Conservation (phyloP, 345 rosid genomes). For the Nasturtium officinale region DNA sequence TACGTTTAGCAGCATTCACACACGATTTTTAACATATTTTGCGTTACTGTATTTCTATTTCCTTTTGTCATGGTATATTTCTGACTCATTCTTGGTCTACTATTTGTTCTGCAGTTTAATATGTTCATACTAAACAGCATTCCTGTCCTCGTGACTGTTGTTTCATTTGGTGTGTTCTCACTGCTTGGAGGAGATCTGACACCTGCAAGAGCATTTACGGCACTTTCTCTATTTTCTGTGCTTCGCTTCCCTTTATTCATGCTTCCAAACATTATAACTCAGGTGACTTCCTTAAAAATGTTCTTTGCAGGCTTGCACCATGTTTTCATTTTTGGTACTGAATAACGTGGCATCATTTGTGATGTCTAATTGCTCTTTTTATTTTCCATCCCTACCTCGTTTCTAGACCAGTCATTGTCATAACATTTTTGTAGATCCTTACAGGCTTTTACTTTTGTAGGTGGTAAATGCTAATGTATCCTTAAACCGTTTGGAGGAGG, state of each 20-base stretch:
- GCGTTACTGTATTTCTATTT: not conserved
- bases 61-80: conserved; percentile 5
- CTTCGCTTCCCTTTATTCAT: conserved; percentile 95
- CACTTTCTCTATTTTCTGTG: conserved; percentile 92
- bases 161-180: conserved; percentile 91
- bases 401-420: conserved; percentile 13
- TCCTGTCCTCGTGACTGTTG: conserved; percentile 90
- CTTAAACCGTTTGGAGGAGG: conserved; percentile 90
- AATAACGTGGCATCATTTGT: not conserved
- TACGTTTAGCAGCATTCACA: conserved; percentile 12
- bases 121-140: conserved; percentile 81
- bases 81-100: conserved; percentile 45
- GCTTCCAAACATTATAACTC: conserved; percentile 95
- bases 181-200: conserved; percentile 97
- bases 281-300: conserved; percentile 51
- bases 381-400: conserved; percentile 9
- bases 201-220: conserved; percentile 96
- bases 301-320: not conserved
- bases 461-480: conserved; percentile 95
- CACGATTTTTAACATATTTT: conserved; percentile 17
- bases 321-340: conserved; percentile 15
- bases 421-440: conserved; percentile 15
- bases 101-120: conserved; percentile 66
- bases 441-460: conserved; percentile 46
- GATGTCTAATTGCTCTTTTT: not conserved